A percentile compares a stretch with the other conserved stretches of the same genome.
These are phyloP conservation scores for Albizia julibrissin DNA, from an alignment of 306 rosid genomes.

Conservation along the genomic window DNA sequence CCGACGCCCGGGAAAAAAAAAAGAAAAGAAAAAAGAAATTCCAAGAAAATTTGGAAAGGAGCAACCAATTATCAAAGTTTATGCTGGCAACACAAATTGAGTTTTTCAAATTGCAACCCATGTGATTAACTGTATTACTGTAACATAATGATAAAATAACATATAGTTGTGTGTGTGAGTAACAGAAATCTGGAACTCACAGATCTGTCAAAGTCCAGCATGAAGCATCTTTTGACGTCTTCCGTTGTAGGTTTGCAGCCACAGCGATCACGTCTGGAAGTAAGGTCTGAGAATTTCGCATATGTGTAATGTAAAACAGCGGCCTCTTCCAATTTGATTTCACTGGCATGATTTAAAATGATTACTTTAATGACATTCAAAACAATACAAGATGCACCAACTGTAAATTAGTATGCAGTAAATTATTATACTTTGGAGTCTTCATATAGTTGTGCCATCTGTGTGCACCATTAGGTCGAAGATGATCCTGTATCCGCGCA, in stretches of 20 bases:
- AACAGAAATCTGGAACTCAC: slow-evolving; percentile 51
- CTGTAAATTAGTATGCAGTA: slow-evolving; percentile 5
- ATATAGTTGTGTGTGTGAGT: not conserved
- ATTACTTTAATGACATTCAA: slow-evolving; percentile 32
- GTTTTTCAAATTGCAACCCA: slow-evolving; percentile 3
- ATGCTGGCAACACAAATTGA: not conserved
- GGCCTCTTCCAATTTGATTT: slow-evolving; percentile 96
- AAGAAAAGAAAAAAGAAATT: not conserved
- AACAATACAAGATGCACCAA: not conserved
- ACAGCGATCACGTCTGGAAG: slow-evolving; percentile 94
- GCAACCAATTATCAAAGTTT: slow-evolving; percentile 6
- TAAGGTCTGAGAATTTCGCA: slow-evolving; percentile 89
- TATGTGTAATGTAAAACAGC: slow-evolving; percentile 96
- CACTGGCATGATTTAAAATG: slow-evolving; percentile 52
- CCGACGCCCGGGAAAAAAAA: slow-evolving; percentile 8
- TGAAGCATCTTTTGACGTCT: slow-evolving; percentile 98
- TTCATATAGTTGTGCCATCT: slow-evolving; percentile 99
- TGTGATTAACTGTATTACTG: not conserved
- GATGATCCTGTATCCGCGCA: slow-evolving; percentile 90
- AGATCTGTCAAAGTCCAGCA: slow-evolving; percentile 96
- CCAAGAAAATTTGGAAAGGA: slow-evolving; percentile 19
- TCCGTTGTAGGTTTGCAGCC: slow-evolving; percentile 96
- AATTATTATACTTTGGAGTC: slow-evolving; percentile 70
- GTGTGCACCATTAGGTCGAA: slow-evolving; percentile 98
- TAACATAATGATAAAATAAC: not conserved